Percentiles rank a stretch among this genome's conserved stretches.
Evolutionary conservation across 2,329 filamentous ascomycete genomes (phyloP).

Genomic region (Pseudocercospora musae): DNA sequence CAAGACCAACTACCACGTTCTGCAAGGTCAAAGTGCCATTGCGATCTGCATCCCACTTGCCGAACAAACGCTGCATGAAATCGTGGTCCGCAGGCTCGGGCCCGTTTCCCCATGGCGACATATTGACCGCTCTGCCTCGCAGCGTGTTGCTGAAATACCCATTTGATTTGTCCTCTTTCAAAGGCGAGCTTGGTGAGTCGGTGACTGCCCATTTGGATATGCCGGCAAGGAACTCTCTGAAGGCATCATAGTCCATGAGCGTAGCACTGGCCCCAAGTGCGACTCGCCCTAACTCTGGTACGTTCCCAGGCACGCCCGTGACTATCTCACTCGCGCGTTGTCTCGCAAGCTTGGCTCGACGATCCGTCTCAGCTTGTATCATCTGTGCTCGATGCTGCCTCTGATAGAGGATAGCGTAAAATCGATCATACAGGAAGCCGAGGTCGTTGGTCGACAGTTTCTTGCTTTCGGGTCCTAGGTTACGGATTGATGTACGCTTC

Average conservation of each 20-base stretch:
- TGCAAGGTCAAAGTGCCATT: constrained; percentile 78
- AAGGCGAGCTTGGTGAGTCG: constrained; percentile 67
- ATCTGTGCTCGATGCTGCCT: constrained; percentile 78
- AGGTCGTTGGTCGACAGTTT: constrained; percentile 80
- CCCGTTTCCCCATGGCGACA: constrained; percentile 57
- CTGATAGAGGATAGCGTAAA: constrained; percentile 89
- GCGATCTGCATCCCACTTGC: constrained; percentile 79
- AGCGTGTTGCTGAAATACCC: constrained; percentile 55
- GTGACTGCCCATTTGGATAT: constrained; percentile 92
- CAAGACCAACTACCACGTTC: constrained; percentile 86
- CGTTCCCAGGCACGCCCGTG: constrained; percentile 46
- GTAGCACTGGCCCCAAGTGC: constrained; percentile 85
- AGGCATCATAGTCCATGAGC: constrained; percentile 95
- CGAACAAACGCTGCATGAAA: constrained; percentile 84
- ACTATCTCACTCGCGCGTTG: constrained; percentile 51
- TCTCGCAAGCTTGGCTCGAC: constrained; percentile 60
- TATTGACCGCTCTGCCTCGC: constrained; percentile 36
- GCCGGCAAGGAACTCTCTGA: constrained; percentile 82
- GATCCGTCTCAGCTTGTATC: constrained; percentile 67
- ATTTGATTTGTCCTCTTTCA: constrained; percentile 50
- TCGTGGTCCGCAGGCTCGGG: constrained; percentile 86
- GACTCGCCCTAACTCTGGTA: constrained; percentile 77
- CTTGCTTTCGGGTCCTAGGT: constrained; percentile 94
- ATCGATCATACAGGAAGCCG: constrained; percentile 86
- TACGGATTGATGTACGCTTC: constrained; percentile 92